Conservation (phyloP, 2,329 filamentous ascomycete genomes). For the Aspergillus fischeri region DNA sequence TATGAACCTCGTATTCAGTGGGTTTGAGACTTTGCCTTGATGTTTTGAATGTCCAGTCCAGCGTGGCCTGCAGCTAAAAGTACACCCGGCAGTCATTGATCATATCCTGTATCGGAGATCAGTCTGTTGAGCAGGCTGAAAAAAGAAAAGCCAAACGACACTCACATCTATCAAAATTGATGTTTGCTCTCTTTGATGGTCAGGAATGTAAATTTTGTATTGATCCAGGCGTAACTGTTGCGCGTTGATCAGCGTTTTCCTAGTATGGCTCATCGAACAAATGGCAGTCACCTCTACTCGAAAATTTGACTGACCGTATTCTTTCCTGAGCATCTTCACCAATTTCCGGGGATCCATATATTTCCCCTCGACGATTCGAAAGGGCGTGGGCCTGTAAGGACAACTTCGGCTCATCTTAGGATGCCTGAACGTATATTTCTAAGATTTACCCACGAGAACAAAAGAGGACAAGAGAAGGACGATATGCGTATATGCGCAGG, state of each 20-base stretch:
- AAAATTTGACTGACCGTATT: constrained; percentile 8
- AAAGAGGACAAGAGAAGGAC: not conserved
- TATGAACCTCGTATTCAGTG: too few species aligned
- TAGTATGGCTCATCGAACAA: too few species aligned
- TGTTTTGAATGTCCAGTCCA: too few species aligned
- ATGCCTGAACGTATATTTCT: too few species aligned
- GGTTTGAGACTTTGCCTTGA: too few species aligned
- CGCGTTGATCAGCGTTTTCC: not conserved
- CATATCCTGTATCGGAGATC: too few species aligned
- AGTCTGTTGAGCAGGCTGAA: too few species aligned
- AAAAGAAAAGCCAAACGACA: not conserved
- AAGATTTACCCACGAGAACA: too few species aligned
- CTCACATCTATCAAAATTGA: not conserved
- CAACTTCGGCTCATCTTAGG: not conserved
- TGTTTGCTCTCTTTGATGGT: not conserved
- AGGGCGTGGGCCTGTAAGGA: not conserved
- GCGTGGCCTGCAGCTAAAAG: too few species aligned
- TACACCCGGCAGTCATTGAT: too few species aligned
- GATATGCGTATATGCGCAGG: too few species aligned
- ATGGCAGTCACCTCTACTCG: constrained; percentile 3
- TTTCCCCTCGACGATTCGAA: constrained; percentile 6
- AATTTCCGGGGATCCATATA: constrained; percentile 3
- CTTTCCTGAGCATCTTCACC: constrained; percentile 1
- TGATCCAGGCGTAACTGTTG: constrained; percentile 7
- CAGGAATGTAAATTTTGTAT: constrained; percentile 7